These are phyloP conservation scores for Mycocalia duriaeana DNA, from an alignment of 1,284 basidiomycete genomes.

Conservation along the genomic window DNA sequence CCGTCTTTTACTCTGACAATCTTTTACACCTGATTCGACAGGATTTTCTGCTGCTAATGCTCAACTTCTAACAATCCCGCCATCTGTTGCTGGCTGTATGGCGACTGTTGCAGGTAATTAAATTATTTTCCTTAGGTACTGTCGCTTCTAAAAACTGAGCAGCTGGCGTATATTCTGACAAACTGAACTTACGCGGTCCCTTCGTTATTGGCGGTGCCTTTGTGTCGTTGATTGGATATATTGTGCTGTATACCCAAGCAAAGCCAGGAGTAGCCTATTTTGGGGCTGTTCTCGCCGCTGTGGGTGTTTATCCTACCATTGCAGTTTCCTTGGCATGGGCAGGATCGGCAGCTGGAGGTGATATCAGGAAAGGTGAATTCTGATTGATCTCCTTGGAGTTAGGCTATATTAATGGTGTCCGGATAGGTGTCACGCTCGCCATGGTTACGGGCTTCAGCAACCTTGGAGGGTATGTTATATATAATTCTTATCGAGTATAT, in stretches of 20 bases:
- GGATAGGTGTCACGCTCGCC: slow-evolving; percentile 45
- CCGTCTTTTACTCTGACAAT: no score
- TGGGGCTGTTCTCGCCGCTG: slow-evolving; percentile 47
- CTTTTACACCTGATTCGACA: slow-evolving; percentile 7
- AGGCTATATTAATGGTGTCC: not conserved
- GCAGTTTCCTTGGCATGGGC: slow-evolving; percentile 53
- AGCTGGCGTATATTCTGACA: slow-evolving; percentile 40
- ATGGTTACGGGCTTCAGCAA: slow-evolving; percentile 52
- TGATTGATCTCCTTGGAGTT: not conserved
- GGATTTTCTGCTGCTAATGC: slow-evolving; percentile 51
- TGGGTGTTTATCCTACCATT: slow-evolving; percentile 52
- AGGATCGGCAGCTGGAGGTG: slow-evolving; percentile 51
- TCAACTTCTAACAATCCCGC: slow-evolving; percentile 53
- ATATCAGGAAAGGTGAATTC: slow-evolving; percentile 27
- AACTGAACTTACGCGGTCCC: slow-evolving; percentile 36
- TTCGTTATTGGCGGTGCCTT: slow-evolving; percentile 35
- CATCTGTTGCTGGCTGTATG: slow-evolving; percentile 41
- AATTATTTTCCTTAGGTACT: not conserved
- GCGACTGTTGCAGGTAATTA: slow-evolving; percentile 30
- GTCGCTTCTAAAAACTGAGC: not conserved
- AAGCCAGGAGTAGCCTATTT: slow-evolving; percentile 38
- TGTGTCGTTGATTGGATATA: slow-evolving; percentile 41
- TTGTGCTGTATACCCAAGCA: slow-evolving; percentile 36
- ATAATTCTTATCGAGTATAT: no score
- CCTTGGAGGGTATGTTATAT: slow-evolving; percentile 40